These are phyloP conservation scores for Handroanthus guayacan DNA, from an alignment of 257 asterid species.

Conservation along the genomic window DNA sequence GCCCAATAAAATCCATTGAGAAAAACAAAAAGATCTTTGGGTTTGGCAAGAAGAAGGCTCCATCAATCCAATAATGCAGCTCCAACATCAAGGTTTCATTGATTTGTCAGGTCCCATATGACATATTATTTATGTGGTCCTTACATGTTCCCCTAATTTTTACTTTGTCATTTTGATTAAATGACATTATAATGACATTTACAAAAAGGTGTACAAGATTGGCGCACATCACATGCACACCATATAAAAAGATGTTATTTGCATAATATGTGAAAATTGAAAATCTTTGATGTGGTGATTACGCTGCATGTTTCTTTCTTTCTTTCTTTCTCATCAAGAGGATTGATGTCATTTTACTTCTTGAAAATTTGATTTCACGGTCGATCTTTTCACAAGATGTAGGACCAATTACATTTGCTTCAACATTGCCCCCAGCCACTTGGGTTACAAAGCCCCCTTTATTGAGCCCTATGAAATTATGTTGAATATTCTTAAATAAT, in stretches of 20 bases:
- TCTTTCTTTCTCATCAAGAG: too few species aligned
- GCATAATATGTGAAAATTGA: background rate
- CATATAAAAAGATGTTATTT: background rate
- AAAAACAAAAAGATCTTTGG: conserved; percentile 4
- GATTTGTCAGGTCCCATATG: conserved; percentile 37
- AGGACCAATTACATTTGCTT: too few species aligned
- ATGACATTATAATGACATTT: background rate
- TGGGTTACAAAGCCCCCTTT: too few species aligned
- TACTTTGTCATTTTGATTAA: background rate
- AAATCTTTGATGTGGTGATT: too few species aligned
- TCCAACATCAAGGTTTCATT: conserved; percentile 20
- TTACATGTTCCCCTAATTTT: conserved; percentile 16
- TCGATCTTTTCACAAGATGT: too few species aligned
- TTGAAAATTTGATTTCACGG: too few species aligned
- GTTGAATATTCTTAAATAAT: background rate
- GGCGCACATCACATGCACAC: background rate
- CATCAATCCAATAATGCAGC: conserved; percentile 41
- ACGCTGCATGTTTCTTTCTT: too few species aligned
- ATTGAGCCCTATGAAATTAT: too few species aligned
- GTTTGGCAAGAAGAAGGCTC: background rate
- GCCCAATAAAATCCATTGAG: background rate
- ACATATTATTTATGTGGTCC: conserved; percentile 52
- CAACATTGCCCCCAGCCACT: too few species aligned
- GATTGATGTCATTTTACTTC: too few species aligned
- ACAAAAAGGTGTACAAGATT: background rate